Percentiles rank a stretch among this genome's conserved stretches.
Conservation (phyloP, 257 asterid species). For the Solanum pimpinellifolium region DNA sequence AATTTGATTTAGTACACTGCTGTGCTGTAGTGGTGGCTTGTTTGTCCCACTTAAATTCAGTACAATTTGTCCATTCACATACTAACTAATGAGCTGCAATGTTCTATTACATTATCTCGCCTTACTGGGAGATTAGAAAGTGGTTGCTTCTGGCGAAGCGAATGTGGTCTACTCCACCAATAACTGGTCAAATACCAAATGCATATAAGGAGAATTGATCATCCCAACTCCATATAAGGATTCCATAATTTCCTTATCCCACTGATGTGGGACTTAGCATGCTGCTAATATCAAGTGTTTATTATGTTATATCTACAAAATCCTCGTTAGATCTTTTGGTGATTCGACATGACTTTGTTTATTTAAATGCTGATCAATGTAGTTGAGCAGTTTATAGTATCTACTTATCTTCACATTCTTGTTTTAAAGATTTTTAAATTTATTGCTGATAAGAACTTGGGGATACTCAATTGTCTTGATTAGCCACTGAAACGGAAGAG, state of each 20-base stretch:
- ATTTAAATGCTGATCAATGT: not conserved
- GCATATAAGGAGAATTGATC: not conserved
- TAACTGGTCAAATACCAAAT: not conserved
- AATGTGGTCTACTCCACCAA: not conserved
- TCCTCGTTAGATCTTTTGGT: not conserved
- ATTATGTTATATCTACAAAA: not conserved
- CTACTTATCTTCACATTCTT: not conserved
- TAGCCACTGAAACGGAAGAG: constrained; percentile 61
- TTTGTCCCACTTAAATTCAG: not conserved
- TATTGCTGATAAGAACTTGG: not conserved
- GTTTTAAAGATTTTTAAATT: not conserved
- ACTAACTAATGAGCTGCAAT: not conserved
- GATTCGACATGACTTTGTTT: not conserved
- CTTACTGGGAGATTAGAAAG: not conserved
- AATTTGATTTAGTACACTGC: not conserved
- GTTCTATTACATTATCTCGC: not conserved
- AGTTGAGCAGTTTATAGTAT: not conserved
- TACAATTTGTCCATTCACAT: not conserved
- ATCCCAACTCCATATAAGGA: not conserved
- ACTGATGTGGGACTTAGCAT: not conserved
- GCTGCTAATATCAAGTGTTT: not conserved
- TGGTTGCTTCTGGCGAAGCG: not conserved
- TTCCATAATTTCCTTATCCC: not conserved
- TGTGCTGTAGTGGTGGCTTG: not conserved
- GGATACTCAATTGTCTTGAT: constrained; percentile 7